phyloP scores from a whole-genome alignment of 2,329 filamentous ascomycete species.

The Alternaria triticina region DNA sequence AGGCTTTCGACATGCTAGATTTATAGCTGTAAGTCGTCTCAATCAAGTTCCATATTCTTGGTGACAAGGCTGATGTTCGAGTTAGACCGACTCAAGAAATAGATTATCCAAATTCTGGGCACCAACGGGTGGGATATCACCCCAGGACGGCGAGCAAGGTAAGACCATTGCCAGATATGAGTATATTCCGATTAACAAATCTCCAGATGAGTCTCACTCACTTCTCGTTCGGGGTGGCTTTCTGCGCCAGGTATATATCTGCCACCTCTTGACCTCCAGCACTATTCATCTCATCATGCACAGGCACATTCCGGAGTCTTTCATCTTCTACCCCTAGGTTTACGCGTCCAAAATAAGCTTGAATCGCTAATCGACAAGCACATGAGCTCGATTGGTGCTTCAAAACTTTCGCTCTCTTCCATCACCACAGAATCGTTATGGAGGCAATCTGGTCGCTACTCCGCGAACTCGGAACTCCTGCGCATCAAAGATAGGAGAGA shows the following conservation, averaged over 20 bases:
- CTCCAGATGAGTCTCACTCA: constrained; percentile 50
- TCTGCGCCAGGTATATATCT: constrained; percentile 48
- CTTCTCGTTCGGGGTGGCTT: constrained; percentile 55
- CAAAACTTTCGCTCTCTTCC: constrained; percentile 81
- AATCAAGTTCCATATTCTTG: neutral
- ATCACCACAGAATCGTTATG: constrained; percentile 86
- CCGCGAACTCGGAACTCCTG: constrained; percentile 81
- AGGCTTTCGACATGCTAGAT: constrained; percentile 24
- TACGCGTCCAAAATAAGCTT: constrained; percentile 86
- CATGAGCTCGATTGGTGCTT: constrained; percentile 82
- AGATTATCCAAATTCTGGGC: constrained; percentile 80
- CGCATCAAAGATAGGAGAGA: constrained; percentile 80
- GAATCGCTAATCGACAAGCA: constrained; percentile 85
- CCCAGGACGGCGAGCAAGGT: constrained; percentile 57
- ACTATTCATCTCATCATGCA: constrained; percentile 29
- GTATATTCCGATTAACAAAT: too few relatives aligned
- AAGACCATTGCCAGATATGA: neutral
- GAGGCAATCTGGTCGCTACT: constrained; percentile 81
- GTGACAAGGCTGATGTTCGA: neutral
- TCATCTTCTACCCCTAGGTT: constrained; percentile 85
- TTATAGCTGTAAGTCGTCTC: constrained; percentile 46
- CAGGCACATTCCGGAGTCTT: constrained; percentile 89
- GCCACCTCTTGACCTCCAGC: neutral
- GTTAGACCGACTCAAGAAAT: constrained; percentile 61
- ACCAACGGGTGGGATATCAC: constrained; percentile 73